These are phyloP conservation scores for Pseudophaeomoniella oleicola DNA, from an alignment of 2,329 filamentous ascomycete species.

Conservation along the genomic window DNA sequence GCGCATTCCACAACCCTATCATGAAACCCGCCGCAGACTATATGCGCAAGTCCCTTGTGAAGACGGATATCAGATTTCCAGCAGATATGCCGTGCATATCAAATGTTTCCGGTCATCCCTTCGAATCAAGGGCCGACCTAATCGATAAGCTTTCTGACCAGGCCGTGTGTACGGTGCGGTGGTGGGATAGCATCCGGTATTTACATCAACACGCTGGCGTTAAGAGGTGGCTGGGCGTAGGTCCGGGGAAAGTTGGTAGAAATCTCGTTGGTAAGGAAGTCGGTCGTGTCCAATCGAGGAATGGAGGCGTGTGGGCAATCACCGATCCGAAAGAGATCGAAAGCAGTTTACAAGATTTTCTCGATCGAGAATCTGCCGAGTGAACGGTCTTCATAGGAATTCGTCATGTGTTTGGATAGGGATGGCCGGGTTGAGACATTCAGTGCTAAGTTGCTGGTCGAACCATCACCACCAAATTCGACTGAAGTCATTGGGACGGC, in stretches of 20 bases:
- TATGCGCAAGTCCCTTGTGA: conserved; percentile 54
- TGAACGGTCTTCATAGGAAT: too few species aligned
- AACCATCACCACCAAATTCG: too few species aligned
- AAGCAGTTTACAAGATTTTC: conserved; percentile 8
- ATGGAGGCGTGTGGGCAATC: conserved; percentile 85
- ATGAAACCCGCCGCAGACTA: conserved; percentile 72
- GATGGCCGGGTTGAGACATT: too few species aligned
- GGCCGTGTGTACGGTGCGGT: conserved; percentile 81
- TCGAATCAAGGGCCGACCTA: conserved; percentile 56
- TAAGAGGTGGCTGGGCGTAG: conserved; percentile 77
- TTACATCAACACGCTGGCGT: conserved; percentile 73
- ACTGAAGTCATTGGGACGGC: too few species aligned
- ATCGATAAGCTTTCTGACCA: conserved; percentile 67
- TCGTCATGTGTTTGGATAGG: too few species aligned
- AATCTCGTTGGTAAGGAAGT: conserved; percentile 94
- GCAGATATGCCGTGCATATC: conserved; percentile 64
- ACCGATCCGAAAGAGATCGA: conserved; percentile 66
- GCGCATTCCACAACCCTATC: conserved; percentile 72
- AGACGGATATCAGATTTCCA: conserved; percentile 56
- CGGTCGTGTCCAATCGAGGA: conserved; percentile 66
- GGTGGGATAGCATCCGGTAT: conserved; percentile 90
- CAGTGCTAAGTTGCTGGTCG: too few species aligned
- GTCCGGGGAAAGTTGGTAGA: conserved; percentile 82
- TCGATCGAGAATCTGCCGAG: neutral
- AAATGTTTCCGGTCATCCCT: conserved; percentile 72